Evolutionary conservation across 139 green algal species (phyloP).

Genomic region (Yamagishiella unicocca): DNA sequence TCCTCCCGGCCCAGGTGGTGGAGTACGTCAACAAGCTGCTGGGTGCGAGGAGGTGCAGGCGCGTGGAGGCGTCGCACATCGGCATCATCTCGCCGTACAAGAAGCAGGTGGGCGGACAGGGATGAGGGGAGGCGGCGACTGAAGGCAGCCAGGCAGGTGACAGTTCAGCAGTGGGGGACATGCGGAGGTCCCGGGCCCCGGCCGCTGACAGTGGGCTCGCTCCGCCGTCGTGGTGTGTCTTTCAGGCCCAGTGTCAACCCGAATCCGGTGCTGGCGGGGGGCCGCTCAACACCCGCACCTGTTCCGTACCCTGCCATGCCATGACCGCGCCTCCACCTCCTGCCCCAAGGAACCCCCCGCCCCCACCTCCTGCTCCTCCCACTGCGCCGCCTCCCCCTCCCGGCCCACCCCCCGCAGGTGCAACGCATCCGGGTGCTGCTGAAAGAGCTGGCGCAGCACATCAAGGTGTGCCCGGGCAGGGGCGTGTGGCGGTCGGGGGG

Average conservation of each 20-base stretch:
- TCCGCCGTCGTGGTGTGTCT: too few species aligned
- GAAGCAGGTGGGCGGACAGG: conserved; percentile 52
- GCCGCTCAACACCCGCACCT: too few species aligned
- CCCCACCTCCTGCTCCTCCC: background rate
- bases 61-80: conserved; percentile 42
- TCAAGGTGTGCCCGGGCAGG: too few species aligned
- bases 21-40: conserved; percentile 47
- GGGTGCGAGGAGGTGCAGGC: conserved; percentile 24
- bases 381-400: background rate
- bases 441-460: background rate
- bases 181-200: too few species aligned
- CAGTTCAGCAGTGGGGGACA: too few species aligned
- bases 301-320: background rate
- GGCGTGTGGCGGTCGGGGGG: too few species aligned
- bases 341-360: background rate
- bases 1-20: background rate
- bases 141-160: too few species aligned
- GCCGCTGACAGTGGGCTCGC: too few species aligned
- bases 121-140: background rate
- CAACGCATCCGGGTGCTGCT: conserved; percentile 35
- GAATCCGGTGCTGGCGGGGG: too few species aligned
- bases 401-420: conserved; percentile 6
- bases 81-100: conserved; percentile 65
- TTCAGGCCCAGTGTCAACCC: too few species aligned
- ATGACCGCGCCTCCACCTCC: background rate